phyloP scores from a whole-genome alignment of 768 basidiomycete genomes.

The Crepidotus variabilis region DNA sequence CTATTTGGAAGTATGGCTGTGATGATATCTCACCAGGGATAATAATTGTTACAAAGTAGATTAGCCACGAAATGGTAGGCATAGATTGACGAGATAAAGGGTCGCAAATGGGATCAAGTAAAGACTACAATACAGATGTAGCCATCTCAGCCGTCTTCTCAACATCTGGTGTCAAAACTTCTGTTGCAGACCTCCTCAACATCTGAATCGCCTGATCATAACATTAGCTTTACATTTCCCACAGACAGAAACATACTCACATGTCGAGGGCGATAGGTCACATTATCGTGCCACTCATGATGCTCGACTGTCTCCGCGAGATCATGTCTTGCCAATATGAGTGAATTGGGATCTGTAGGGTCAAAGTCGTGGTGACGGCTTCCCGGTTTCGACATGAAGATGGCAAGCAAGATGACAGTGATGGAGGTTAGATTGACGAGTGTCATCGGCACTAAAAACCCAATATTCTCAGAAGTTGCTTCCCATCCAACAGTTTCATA shows the following conservation, averaged over 20 bases:
- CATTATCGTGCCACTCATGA: neutral
- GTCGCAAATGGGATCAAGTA: too few species aligned
- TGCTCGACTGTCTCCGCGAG: neutral
- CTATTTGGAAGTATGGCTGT: too few species aligned
- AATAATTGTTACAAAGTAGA: too few species aligned
- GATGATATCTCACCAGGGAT: too few species aligned
- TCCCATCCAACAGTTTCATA: slow-evolving; percentile 17
- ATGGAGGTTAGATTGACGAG: slow-evolving; percentile 17
- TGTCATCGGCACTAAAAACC: slow-evolving; percentile 19
- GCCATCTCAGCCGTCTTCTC: neutral
- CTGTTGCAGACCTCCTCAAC: neutral
- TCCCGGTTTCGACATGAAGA: slow-evolving; percentile 3
- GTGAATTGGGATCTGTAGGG: neutral
- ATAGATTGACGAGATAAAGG: too few species aligned
- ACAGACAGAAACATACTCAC: neutral
- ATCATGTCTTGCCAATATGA: neutral
- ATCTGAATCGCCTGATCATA: neutral
- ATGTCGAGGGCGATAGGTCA: neutral
- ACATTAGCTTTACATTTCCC: neutral
- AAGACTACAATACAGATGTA: too few species aligned
- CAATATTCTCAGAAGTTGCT: slow-evolving; percentile 9
- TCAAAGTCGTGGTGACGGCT: neutral
- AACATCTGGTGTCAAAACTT: neutral
- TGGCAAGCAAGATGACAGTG: slow-evolving; percentile 12
- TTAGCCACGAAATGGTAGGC: too few species aligned